A percentile compares a stretch with the other conserved stretches of the same genome.
Conservation (phyloP, 2,329 filamentous ascomycete species). For the Tothia fuscella region DNA sequence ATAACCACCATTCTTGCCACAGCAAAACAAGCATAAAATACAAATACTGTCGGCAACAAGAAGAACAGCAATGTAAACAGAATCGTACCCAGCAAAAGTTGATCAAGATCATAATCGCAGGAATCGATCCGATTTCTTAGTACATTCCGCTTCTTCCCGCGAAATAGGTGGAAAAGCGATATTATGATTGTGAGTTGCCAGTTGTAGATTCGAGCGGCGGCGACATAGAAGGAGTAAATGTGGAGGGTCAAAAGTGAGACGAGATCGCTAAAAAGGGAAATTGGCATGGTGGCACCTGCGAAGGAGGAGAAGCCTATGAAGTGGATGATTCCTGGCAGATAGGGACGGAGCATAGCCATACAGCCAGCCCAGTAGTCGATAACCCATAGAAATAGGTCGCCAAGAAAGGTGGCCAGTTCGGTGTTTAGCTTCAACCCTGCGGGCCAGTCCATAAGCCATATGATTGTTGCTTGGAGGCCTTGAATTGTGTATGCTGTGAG, state of each 20-base stretch:
- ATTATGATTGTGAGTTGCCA: conserved; percentile 97
- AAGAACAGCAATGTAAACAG: conserved; percentile 94
- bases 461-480: conserved; percentile 76
- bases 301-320: conserved; percentile 92
- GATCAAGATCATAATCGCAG: conserved; percentile 96
- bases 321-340: conserved; percentile 77
- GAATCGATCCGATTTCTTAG: conserved; percentile 95
- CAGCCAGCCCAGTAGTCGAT: conserved; percentile 93
- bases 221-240: conserved; percentile 96
- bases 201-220: conserved; percentile 91
- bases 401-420: conserved; percentile 85
- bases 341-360: conserved; percentile 49
- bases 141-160: conserved; percentile 95
- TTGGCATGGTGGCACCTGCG: conserved; percentile 91
- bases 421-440: conserved; percentile 91
- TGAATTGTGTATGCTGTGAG: conserved; percentile 77
- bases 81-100: conserved; percentile 90
- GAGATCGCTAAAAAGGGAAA: conserved; percentile 88
- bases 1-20: conserved; percentile 92
- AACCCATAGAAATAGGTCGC: conserved; percentile 94
- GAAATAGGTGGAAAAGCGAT: conserved; percentile 96
- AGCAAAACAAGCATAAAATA: conserved; percentile 96
- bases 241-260: conserved; percentile 85
- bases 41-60: conserved; percentile 82
- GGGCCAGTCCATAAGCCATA: conserved; percentile 92